Evolutionary conservation across 2,329 filamentous ascomycete species (phyloP).

Genomic region (Penicillium aurantiogriseum): DNA sequence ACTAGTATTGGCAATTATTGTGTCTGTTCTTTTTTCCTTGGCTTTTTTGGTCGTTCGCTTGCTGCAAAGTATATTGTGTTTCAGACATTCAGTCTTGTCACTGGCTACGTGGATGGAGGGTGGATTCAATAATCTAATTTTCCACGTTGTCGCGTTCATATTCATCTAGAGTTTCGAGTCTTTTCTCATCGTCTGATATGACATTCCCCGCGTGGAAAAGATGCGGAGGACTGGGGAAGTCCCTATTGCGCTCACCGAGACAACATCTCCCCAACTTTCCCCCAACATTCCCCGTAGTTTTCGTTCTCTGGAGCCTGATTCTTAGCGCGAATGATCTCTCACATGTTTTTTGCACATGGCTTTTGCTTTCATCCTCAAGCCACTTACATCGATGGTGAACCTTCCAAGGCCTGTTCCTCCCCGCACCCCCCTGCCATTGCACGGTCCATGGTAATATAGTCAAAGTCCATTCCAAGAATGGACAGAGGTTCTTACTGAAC

Average conservation of each 20-base stretch:
- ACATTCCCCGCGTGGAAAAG: conserved; percentile 5
- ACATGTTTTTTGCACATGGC: not conserved
- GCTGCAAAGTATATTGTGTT: not conserved
- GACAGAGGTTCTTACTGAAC: not conserved
- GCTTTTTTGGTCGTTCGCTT: not conserved
- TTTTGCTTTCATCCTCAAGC: not conserved
- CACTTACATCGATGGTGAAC: conserved; percentile 7
- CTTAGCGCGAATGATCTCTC: not conserved
- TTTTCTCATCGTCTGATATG: not conserved
- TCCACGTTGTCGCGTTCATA: not conserved
- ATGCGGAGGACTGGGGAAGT: conserved; percentile 10
- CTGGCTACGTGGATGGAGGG: not conserved
- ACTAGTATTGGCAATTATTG: not conserved
- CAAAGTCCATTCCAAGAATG: too few relatives aligned
- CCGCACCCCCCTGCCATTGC: not conserved
- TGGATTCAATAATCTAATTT: not conserved
- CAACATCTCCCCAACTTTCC: not conserved
- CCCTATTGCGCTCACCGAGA: conserved; percentile 4
- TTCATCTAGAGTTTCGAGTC: not conserved
- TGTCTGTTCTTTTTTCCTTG: not conserved
- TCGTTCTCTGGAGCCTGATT: not conserved
- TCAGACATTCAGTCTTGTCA: not conserved
- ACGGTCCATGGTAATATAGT: not conserved
- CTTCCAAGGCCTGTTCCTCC: not conserved
- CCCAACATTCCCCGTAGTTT: not conserved